Evolutionary conservation across 2,329 filamentous ascomycete genomes (phyloP), one percentile per base, ranked within the genome.

Genomic region (Fusarium chlamydosporum): DNA sequence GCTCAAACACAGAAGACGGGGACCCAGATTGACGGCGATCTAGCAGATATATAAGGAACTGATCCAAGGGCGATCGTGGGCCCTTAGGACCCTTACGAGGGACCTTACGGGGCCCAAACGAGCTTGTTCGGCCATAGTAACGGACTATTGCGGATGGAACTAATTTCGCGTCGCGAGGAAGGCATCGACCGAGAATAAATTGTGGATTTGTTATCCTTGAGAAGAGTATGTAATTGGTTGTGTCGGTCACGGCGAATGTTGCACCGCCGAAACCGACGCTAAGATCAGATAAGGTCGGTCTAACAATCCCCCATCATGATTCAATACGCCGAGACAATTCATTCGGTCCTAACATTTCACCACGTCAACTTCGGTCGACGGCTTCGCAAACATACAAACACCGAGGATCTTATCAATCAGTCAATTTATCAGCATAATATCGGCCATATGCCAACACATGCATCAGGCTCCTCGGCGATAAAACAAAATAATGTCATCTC

Each of bases 81-180:
- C 26, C 51, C 29, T 16, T 65, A 12, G 7, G 34, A 51, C 33
- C 38, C 38, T 41, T 26, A 10, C 15, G 20, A 41, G 38, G 23
- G 23, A 23, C 46, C 46, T 37, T 47, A 34, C 18, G 20, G 29
- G 29, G 45, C 45, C 20, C 8, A 38, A 37, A 4, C 12, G 16
- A 50, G 23, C n/a, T 1, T 27, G 8, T 34, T 33, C 33, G 38
- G 20, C 33, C 59, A 56, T 55, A 7, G 11, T 35, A 15, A 16
- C 38, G 42, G 42, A 1, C n/a, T 50, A 50, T 50, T 10, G 38
- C 41, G 48, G 3, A 10, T 13, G 35, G 26, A 15, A 18, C 55
- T 37, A 60, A 67, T 56, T 43, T 67, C 65, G 64, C 58, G 48
- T 46, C 59, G 65, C 53, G 54, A 68, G 23, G 13, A 13, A 8